phyloP scores from a whole-genome alignment of 331 rosid species.

The Quercus lobata region DNA sequence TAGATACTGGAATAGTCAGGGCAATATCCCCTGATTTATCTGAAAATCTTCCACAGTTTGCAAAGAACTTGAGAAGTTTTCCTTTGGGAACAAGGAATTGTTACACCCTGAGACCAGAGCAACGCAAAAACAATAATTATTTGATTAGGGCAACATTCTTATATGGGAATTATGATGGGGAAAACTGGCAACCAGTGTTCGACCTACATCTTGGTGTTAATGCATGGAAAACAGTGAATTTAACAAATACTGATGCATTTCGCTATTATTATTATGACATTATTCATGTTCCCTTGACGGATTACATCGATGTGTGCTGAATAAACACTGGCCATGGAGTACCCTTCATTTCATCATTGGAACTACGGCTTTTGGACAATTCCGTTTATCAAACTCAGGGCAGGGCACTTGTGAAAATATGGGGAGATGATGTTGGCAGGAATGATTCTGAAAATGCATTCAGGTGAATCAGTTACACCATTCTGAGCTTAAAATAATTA shows the following conservation, averaged over 20 bases:
- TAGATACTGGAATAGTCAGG: too few species aligned
- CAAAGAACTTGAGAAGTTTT: too few species aligned
- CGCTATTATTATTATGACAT: neutral
- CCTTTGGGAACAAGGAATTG: too few species aligned
- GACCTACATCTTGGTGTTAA: slow-evolving; percentile 2
- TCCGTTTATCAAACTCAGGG: too few species aligned
- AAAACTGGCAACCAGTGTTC: slow-evolving; percentile 13
- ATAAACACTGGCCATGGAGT: too few species aligned
- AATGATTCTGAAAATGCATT: neutral
- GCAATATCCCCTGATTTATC: neutral
- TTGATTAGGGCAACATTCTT: too few species aligned
- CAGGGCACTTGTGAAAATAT: too few species aligned
- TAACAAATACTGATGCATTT: too few species aligned
- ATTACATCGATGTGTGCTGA: neutral
- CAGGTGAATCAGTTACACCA: neutral
- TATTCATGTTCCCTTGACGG: slow-evolving; percentile 11
- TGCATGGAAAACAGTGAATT: slow-evolving; percentile 28
- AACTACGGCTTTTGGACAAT: too few species aligned
- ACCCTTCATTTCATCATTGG: too few species aligned
- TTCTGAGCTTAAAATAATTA: neutral
- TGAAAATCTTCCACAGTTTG: neutral
- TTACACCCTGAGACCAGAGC: too few species aligned
- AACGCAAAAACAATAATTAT: too few species aligned
- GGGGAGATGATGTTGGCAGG: neutral
- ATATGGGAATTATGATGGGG: neutral